Evolutionary conservation across 2,329 filamentous ascomycete genomes (phyloP).

Genomic region (Aspergillus ochraceoroseus): DNA sequence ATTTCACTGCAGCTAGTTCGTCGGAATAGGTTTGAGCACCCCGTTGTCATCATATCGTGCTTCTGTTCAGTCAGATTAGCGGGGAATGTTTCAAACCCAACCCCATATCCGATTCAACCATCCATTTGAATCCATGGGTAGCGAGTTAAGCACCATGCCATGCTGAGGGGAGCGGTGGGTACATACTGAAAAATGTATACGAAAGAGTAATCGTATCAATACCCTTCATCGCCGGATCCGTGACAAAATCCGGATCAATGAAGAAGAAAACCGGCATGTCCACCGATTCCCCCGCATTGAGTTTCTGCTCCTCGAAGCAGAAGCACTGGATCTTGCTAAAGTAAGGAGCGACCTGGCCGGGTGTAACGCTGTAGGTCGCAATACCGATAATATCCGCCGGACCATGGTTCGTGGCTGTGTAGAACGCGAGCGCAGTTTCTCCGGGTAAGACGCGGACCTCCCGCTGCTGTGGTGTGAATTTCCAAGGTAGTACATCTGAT

Average conservation of each 20-base stretch:
- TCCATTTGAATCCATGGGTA: too few species aligned
- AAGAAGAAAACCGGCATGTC: conserved; percentile 99
- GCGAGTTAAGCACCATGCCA: too few species aligned
- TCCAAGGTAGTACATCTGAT: conserved; percentile 93
- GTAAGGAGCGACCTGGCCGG: conserved; percentile 90
- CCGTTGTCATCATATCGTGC: conserved; percentile 81
- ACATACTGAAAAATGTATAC: conserved; percentile 96
- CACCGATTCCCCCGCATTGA: conserved; percentile 92
- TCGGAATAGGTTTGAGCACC: conserved; percentile 56
- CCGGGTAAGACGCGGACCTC: conserved; percentile 93
- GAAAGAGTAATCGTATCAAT: conserved; percentile 93
- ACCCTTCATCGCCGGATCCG: conserved; percentile 85
- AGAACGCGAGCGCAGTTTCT: conserved; percentile 95
- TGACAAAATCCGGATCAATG: conserved; percentile 89
- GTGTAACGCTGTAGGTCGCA: conserved; percentile 94
- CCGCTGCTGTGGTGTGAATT: conserved; percentile 92
- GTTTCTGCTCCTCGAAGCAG: conserved; percentile 93
- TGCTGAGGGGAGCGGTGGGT: neutral
- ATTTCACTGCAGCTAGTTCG: conserved; percentile 18
- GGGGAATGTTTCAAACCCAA: too few species aligned
- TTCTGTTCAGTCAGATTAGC: conserved; percentile 52
- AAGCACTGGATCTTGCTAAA: conserved; percentile 99
- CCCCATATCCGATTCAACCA: too few species aligned
- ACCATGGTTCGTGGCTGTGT: conserved; percentile 89
- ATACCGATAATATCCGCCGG: conserved; percentile 94